phyloP scores from a whole-genome alignment of 2,329 filamentous ascomycete genomes.

The Mycosphaerella arachidis region DNA sequence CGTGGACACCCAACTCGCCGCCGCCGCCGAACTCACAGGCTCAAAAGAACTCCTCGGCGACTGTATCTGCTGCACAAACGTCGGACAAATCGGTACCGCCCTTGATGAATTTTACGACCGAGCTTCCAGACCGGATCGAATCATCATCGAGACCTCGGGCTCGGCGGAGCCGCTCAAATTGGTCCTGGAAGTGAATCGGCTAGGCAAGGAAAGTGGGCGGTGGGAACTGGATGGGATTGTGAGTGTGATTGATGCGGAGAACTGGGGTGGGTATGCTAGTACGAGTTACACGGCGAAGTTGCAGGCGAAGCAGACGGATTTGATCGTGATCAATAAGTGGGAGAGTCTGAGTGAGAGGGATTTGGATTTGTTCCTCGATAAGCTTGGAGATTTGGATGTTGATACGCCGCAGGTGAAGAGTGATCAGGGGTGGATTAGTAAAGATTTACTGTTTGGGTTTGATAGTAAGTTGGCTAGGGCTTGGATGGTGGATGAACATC shows the following conservation, averaged over 20 bases:
- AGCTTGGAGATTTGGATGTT: conserved; percentile 74
- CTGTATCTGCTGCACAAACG: conserved; percentile 98
- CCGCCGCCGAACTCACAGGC: conserved; percentile 75
- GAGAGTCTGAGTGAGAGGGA: conserved; percentile 68
- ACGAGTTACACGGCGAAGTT: conserved; percentile 83
- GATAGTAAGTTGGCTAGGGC: conserved; percentile 70
- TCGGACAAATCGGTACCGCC: conserved; percentile 80
- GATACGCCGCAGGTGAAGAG: conserved; percentile 78
- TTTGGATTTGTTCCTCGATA: conserved; percentile 73
- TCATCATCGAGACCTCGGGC: conserved; percentile 90
- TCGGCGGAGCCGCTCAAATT: conserved; percentile 78
- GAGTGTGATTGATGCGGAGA: conserved; percentile 88
- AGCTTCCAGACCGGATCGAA: conserved; percentile 65
- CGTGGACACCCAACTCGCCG: conserved; percentile 86
- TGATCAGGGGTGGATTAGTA: conserved; percentile 70
- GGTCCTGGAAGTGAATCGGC: conserved; percentile 81
- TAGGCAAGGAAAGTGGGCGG: conserved; percentile 62
- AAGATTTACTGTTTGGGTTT: conserved; percentile 78
- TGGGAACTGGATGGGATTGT: conserved; percentile 84
- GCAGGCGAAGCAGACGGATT: conserved; percentile 83
- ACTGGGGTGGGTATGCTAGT: conserved; percentile 89
- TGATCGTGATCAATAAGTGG: conserved; percentile 93
- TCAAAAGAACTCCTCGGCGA: conserved; percentile 92
- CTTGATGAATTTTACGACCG: conserved; percentile 65
- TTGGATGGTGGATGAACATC: conserved; percentile 31